Evolutionary conservation across 371 early-diverging fungal species (phyloP), one percentile per base, ranked within the genome.

Genomic region (Apophysomyces ossiformis): DNA sequence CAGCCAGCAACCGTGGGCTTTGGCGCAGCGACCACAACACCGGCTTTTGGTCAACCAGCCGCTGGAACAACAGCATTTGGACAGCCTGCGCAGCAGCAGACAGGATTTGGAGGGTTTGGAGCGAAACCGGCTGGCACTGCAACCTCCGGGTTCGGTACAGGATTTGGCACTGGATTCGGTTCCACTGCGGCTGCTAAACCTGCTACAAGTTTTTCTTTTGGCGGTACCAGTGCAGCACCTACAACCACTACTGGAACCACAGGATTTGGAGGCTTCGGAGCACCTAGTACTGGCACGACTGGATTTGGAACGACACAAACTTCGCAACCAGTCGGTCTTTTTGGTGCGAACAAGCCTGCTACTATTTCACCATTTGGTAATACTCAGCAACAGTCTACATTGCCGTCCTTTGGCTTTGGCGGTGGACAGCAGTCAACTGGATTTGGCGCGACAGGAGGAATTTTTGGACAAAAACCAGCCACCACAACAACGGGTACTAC

Each of bases 281-380:
- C 71, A 35, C 44, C 70, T 15, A 64, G 58, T 35, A 47, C 77
- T 32, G 71, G 72, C 16, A 73, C 72, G 7, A 68, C 76, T 43
- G 76, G 76, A 39, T 62, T 67, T 58, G 62, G 60, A 21, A 59
- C 63, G 12, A 69, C 78, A 15, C 59, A 73, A 16, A 45, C 69
- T 4, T 21, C 79, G 4, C 58, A 72, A 9, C 41, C 77, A 6
- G 68, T 74, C n/a, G 72, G 82, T 36, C 69, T 87, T 18, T 89
- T 89, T 70, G 92, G 92, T 11, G 78, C 79, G 15, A 70, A 83
- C n/a, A 75, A 79, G 21, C 70, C 89, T 43, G 69, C 86, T 2
- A 79, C 82, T 37, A 76, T 82, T 0, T 63, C 80, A n/a, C 64
- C 83, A 47, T 86, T 88, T 69, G 86, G 87, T n/a, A 68, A 67